Base-by-base conservation (phyloP, 2,329 filamentous ascomycete genomes). In the Diaporthe destruens region DNA sequence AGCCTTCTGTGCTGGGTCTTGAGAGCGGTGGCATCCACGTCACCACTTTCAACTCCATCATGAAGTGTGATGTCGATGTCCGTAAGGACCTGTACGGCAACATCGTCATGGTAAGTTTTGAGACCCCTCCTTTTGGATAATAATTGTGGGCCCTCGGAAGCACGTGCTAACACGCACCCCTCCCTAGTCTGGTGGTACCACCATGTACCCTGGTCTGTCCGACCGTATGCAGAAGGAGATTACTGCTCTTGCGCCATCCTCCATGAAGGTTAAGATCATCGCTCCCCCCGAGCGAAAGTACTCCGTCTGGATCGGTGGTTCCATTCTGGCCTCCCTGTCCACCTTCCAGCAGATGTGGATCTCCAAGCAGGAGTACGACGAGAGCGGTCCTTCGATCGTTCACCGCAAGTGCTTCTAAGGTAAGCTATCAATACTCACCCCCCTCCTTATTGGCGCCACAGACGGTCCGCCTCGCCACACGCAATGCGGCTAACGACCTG, bases 291-390 rank as follows among this genome's bases (percentile, higher is more conserved):
- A 99, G 94, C 94, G 96, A 88, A 99, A 99, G 92, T 99, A 99
- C 94, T 98, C 96, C 77, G 96, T 99, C 91, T 99, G 96, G 96
- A 99, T 99, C 86, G 96, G 96, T 96, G 96, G 96, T 92, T 99
- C 96, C 87, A 99, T 99, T 89, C 89, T 99, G 83, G 96, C 96
- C 81, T 99, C 96, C 77, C 94, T 99, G 82, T 99, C 96, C 80
- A 99, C 96, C 87, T 99, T 99, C 96, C 96, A 99, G 91, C 96
- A 99, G 90, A 99, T 99, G 96, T 99, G 96, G 96, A 98, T 99
- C 92, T 99, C 96, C 82, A 99, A 99, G 95, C 96, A 99, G 90
- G 96, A 98, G 91, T 98, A 98, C 92, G 96, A 99, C 90, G 96
- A 98, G 94, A 96, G 93, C 87, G 96, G 96, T 88, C 96, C 96